phyloP scores from a whole-genome alignment of 306 rosid genomes.

The Geum urbanum region DNA sequence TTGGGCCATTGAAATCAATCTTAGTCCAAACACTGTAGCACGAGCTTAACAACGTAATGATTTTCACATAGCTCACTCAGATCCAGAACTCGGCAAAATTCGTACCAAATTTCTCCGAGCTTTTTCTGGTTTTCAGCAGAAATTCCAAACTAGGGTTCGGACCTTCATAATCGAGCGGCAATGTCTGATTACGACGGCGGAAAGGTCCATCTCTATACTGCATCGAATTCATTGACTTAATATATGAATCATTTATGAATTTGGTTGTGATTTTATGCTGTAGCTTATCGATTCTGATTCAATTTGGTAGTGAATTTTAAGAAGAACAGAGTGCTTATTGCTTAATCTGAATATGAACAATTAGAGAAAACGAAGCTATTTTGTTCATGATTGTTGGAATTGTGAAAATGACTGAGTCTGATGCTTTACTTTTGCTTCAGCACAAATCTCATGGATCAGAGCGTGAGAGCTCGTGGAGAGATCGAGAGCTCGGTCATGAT shows the following conservation, averaged over 20 bases:
- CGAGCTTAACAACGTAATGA: background rate
- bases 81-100: background rate
- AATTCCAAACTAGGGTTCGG: slow-evolving; percentile 25
- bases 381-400: slow-evolving; percentile 1
- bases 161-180: slow-evolving; percentile 33
- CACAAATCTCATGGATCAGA: slow-evolving; percentile 43
- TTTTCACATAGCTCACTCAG: background rate
- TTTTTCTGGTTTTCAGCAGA: slow-evolving; percentile 13
- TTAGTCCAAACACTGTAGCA: background rate
- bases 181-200: slow-evolving; percentile 51
- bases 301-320: no score
- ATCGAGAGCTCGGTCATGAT: no score
- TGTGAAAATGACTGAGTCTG: slow-evolving; percentile 15
- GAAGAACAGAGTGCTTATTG: no score
- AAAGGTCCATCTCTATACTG: slow-evolving; percentile 24
- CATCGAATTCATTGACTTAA: background rate
- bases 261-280: no score
- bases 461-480: slow-evolving; percentile 45
- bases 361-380: background rate
- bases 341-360: background rate
- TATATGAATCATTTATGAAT: no score
- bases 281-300: no score
- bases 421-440: slow-evolving; percentile 38
- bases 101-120: background rate
- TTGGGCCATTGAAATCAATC: background rate